Evolutionary conservation across 306 rosid genomes (phyloP), one percentile per base, ranked within the genome.

Genomic region (Trichosanthes truncata): DNA sequence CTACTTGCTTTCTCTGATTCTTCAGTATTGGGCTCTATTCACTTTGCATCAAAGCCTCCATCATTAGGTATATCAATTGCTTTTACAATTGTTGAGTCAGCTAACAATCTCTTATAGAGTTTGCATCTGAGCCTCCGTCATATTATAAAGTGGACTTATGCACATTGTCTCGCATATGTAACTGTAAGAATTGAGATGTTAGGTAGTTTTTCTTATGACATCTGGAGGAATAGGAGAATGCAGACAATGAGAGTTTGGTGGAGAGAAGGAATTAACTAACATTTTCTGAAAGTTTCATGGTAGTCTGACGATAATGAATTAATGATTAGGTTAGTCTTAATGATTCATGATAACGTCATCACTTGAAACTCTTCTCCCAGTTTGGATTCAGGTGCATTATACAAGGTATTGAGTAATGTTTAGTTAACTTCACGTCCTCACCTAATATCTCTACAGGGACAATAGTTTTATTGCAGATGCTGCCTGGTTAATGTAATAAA

Each of bases 31-130:
- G 97, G 97, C 67, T 94, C 98, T 26, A 83, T 92, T 87, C 98
- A 94, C 85, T 94, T 94, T 79, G 92, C 98, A 79, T 92, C 98
- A 43, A 94, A 94, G 90, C 98, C 98, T 75, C 98, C 98, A 76
- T 89, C 93, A 23, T 81, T 94, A 77, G 97, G 98, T 94, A 87
- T 43, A 68, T 23, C 13, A 53, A 84, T 81, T 59, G 35, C 52
- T 78, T 83, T 38, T n/a, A 48, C 43, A 25, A 51, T 84, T 77
- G 49, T 77, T 67, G 48, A 7, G 29, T 26, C 82, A 81, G 80
- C 66, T 73, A 67, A 7, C 26, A 21, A 59, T 13, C 65, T 63
- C 31, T 38, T 51, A 11, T 12, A 51, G 38, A 21, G 23, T 67
- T 67, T 67, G 48, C 25, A 67, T 67, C 48, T 13, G 49, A 33